Evolutionary conservation across 2,329 filamentous ascomycete genomes (phyloP).

Genomic region (Trichoderma hamatum): DNA sequence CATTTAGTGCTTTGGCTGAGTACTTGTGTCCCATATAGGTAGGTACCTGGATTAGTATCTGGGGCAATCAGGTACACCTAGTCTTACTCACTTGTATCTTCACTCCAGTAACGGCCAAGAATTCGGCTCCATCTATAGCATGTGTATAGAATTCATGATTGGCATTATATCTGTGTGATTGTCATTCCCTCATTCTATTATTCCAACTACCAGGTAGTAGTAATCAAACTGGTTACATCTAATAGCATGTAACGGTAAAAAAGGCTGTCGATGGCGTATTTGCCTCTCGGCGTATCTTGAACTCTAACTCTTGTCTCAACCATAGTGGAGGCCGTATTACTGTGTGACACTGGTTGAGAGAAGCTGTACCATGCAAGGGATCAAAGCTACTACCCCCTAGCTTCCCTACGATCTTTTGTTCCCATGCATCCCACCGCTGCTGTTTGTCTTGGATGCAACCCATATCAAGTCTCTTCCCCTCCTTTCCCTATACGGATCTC

Average conservation of each 20-base stretch:
- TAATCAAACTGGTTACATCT: too few species aligned
- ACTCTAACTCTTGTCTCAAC: slow-evolving; percentile 4
- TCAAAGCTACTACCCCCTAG: neutral
- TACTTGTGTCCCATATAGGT: too few species aligned
- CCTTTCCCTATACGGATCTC: neutral
- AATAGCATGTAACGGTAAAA: neutral
- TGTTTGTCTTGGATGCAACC: neutral
- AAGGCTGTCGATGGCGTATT: neutral
- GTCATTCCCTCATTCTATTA: neutral
- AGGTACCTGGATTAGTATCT: too few species aligned
- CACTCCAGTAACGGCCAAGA: neutral
- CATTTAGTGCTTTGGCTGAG: neutral
- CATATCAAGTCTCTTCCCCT: neutral
- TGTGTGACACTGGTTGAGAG: neutral
- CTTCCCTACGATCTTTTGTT: neutral
- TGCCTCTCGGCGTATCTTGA: neutral
- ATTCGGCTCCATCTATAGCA: neutral
- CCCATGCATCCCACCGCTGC: neutral
- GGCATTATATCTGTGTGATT: neutral
- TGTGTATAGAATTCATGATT: neutral
- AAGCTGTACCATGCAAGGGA: neutral
- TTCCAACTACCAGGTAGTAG: neutral
- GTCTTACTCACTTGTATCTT: neutral
- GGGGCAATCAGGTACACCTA: neutral
- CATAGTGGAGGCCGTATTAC: neutral